Percentiles rank a stretch among this genome's conserved stretches.
Conservation (phyloP, 2,329 filamentous ascomycete species). For the Penicillium sp. region DNA sequence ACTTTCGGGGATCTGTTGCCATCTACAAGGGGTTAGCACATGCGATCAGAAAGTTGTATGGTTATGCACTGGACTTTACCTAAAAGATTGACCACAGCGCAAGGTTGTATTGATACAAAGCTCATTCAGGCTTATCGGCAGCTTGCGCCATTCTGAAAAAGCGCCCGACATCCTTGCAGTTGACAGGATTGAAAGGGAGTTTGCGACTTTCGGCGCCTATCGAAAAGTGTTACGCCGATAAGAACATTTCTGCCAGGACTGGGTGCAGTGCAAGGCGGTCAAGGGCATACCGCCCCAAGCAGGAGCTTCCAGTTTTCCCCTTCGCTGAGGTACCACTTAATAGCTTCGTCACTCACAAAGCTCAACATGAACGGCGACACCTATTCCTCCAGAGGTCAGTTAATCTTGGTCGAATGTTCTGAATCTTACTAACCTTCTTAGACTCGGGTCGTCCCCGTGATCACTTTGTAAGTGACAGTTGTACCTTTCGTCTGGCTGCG, state of each 20-base stretch:
- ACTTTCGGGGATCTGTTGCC: conserved; percentile 72
- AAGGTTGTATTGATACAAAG: conserved; percentile 93
- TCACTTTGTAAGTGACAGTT: conserved; percentile 52
- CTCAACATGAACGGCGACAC: conserved; percentile 80
- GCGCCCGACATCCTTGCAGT: conserved; percentile 46
- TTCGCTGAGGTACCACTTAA: conserved; percentile 21
- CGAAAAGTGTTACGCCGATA: conserved; percentile 12
- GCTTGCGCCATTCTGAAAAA: conserved; percentile 80
- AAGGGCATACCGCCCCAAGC: conserved; percentile 19
- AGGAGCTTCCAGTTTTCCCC: conserved; percentile 41
- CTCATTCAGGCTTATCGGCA: conserved; percentile 80
- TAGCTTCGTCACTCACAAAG: conserved; percentile 26
- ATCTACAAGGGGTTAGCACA: conserved; percentile 56
- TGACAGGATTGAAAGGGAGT: neutral
- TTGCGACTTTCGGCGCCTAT: conserved; percentile 1
- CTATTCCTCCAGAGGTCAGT: conserved; percentile 75
- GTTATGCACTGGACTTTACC: conserved; percentile 45
- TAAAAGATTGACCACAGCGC: conserved; percentile 92
- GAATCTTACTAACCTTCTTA: conserved; percentile 39
- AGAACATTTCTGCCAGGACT: conserved; percentile 34
- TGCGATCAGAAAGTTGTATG: neutral
- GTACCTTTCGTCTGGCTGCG: conserved; percentile 15
- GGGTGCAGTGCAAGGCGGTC: conserved; percentile 32
- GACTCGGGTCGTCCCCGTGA: conserved; percentile 59
- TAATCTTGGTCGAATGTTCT: conserved; percentile 4